A percentile compares a stretch with the other conserved stretches of the same genome.
Conservation (phyloP, 345 rosid species). For the Eucalyptus dawsonii region DNA sequence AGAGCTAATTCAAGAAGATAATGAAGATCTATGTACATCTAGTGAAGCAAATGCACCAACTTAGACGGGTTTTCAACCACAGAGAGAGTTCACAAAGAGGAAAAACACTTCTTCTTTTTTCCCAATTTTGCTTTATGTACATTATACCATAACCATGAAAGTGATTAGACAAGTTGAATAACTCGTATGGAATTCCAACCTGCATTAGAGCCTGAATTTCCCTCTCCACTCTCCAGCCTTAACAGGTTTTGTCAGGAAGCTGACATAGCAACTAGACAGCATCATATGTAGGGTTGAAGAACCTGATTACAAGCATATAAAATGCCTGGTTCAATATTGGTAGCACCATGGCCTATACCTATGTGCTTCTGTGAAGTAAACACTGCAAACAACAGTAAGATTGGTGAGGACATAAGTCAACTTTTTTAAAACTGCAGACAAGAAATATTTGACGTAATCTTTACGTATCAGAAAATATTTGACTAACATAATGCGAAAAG, state of each 20-base stretch:
- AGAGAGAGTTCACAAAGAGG: neutral
- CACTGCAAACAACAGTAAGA: constrained; percentile 23
- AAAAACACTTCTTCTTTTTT: neutral
- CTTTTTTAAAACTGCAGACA: neutral
- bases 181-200: constrained; percentile 9
- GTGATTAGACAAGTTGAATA: neutral
- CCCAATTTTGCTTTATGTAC: neutral
- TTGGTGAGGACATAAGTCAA: neutral
- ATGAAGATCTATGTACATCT: neutral
- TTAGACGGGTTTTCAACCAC: neutral
- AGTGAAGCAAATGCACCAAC: neutral
- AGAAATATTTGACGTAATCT: neutral
- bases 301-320: neutral
- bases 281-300: neutral
- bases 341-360: constrained; percentile 57
- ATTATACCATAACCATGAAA: neutral
- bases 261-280: neutral
- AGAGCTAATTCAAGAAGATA: neutral
- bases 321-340: constrained; percentile 52
- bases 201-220: constrained; percentile 82
- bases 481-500: constrained; percentile 46
- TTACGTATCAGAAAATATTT: constrained; percentile 35
- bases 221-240: constrained; percentile 45
- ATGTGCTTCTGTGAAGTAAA: constrained; percentile 54
- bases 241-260: neutral